Conservation (phyloP, 2,329 filamentous ascomycete genomes). For the Neopestalotiopsis sp. region DNA sequence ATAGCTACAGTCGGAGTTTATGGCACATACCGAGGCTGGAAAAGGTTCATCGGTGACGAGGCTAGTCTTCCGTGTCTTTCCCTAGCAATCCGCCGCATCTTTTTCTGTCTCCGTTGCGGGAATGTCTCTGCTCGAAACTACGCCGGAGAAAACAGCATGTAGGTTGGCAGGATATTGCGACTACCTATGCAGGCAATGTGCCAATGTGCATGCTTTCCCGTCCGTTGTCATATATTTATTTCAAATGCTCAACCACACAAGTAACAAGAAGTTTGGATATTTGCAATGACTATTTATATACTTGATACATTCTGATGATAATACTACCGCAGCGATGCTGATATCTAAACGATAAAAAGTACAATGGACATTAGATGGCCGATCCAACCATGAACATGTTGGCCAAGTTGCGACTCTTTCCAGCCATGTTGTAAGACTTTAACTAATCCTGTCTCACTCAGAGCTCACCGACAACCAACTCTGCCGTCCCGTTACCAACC, state of each 20-base stretch:
- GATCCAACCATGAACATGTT: not conserved
- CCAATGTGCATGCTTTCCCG: not conserved
- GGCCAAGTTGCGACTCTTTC: not conserved
- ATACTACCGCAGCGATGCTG: not conserved
- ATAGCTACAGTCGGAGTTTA: not conserved
- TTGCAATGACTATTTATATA: not conserved
- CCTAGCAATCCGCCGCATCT: not conserved
- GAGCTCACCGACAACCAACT: constrained; percentile 7
- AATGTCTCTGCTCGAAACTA: not conserved
- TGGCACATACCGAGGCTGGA: not conserved
- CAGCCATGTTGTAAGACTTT: not conserved
- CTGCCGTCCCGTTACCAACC: constrained; percentile 3
- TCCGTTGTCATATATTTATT: not conserved
- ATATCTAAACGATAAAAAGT: constrained; percentile 1
- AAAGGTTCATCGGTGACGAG: not conserved
- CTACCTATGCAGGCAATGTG: not conserved
- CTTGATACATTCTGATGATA: not conserved
- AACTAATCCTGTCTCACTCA: not conserved
- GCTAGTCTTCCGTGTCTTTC: not conserved
- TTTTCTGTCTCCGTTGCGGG: not conserved
- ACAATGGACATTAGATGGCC: not conserved
- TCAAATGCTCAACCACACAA: not conserved
- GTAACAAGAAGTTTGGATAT: not conserved
- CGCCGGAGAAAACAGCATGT: not conserved
- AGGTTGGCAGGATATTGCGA: not conserved